phyloP scores from a whole-genome alignment of 352 stramenopile genomes.

The Pythium phragmiticola region DNA sequence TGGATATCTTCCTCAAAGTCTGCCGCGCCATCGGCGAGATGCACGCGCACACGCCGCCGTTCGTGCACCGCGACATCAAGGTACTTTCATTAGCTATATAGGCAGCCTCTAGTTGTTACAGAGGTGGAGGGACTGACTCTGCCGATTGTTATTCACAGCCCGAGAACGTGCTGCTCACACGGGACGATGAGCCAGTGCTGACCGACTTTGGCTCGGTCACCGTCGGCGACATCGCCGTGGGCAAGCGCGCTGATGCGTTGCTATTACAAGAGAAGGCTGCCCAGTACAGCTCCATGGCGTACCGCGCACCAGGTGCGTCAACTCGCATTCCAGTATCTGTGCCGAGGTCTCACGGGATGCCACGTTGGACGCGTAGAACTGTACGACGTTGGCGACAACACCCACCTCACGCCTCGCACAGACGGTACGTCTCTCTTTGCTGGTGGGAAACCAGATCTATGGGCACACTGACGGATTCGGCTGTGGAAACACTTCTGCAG shows the following conservation, averaged over 20 bases:
- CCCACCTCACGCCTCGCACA: slow-evolving; percentile 67
- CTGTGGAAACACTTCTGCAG: slow-evolving; percentile 23
- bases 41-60: slow-evolving; percentile 62
- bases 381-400: slow-evolving; percentile 80
- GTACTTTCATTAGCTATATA: slow-evolving; percentile 25
- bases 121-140: neutral
- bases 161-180: slow-evolving; percentile 84
- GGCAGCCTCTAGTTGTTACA: too few relatives aligned
- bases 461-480: neutral
- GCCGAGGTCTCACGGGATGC: neutral
- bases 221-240: slow-evolving; percentile 59
- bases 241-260: slow-evolving; percentile 75
- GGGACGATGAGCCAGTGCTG: slow-evolving; percentile 76
- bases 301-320: slow-evolving; percentile 70
- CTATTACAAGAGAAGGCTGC: slow-evolving; percentile 82
- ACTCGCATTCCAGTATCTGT: neutral
- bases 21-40: slow-evolving; percentile 77
- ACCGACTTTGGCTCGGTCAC: slow-evolving; percentile 88
- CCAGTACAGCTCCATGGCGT: slow-evolving; percentile 84
- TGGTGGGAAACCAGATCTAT: neutral
- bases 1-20: slow-evolving; percentile 84
- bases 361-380: slow-evolving; percentile 49
- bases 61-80: slow-evolving; percentile 88
- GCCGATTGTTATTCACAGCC: slow-evolving; percentile 37
- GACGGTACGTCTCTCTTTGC: slow-evolving; percentile 40